Conservation (phyloP, 352 stramenopile species). For the Globisporangium irregulare region DNA sequence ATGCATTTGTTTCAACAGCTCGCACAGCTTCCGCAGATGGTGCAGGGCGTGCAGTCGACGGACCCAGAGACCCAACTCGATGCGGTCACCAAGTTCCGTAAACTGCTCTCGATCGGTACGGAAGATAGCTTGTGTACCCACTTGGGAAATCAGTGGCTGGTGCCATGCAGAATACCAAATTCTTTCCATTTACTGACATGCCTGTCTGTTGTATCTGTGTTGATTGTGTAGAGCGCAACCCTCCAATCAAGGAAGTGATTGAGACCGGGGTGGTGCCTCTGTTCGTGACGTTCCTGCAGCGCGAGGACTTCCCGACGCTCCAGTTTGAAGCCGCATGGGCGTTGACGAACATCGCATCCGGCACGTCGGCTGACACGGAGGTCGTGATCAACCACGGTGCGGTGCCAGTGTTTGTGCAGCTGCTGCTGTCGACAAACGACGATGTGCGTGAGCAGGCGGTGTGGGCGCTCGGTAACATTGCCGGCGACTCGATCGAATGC, state of each 20-base stretch:
- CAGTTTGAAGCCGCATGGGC: slow-evolving; percentile 99
- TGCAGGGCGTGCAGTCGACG: slow-evolving; percentile 89
- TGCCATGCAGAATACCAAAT: neutral
- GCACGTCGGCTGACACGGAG: slow-evolving; percentile 97
- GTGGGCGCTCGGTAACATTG: slow-evolving; percentile 99
- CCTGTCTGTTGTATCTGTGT: slow-evolving; percentile 14
- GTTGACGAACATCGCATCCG: slow-evolving; percentile 99
- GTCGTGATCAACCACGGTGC: slow-evolving; percentile 97
- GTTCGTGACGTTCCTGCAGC: slow-evolving; percentile 98
- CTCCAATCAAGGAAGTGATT: slow-evolving; percentile 99
- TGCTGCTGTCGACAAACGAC: slow-evolving; percentile 96
- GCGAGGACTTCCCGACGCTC: slow-evolving; percentile 89
- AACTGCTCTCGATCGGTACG: slow-evolving; percentile 96
- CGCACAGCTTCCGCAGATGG: slow-evolving; percentile 93
- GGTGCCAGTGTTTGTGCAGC: slow-evolving; percentile 95
- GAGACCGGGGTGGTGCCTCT: slow-evolving; percentile 96
- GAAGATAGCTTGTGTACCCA: neutral
- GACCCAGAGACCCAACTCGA: slow-evolving; percentile 93
- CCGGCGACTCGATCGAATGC: slow-evolving; percentile 96
- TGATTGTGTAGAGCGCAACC: slow-evolving; percentile 90
- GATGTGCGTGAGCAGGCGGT: slow-evolving; percentile 97
- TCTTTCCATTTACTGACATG: slow-evolving; percentile 1
- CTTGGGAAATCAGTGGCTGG: neutral
- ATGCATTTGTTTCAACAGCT: slow-evolving; percentile 53
- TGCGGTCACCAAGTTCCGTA: slow-evolving; percentile 97